phyloP scores from a whole-genome alignment of 352 stramenopile species.

The Phytophthora fragariae region DNA sequence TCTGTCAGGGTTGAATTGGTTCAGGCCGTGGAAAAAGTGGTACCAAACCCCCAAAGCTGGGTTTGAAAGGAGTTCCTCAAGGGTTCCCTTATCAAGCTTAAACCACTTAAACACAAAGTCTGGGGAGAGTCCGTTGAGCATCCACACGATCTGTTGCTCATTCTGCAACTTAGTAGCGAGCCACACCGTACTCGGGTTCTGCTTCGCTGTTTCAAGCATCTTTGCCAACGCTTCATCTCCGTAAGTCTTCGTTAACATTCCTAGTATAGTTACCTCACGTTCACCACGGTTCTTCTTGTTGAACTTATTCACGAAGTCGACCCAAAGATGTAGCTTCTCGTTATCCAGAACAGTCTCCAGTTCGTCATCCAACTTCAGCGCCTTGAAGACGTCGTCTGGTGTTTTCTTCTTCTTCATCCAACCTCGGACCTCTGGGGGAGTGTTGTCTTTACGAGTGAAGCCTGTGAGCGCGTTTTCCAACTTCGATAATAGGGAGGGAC shows the following conservation, averaged over 20 bases:
- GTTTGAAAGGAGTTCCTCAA: neutral
- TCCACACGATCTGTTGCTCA: neutral
- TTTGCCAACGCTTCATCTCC: neutral
- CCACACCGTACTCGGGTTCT: neutral
- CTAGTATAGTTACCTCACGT: neutral
- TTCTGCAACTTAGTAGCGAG: neutral
- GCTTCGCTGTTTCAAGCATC: neutral
- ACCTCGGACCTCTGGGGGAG: neutral
- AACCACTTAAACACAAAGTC: neutral
- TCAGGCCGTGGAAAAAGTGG: neutral
- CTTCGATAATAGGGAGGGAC: neutral
- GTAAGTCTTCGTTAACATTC: neutral
- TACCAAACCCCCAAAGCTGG: neutral
- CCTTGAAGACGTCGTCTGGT: neutral
- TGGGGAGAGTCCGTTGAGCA: neutral
- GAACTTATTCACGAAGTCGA: neutral
- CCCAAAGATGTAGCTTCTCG: neutral
- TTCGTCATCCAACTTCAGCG: neutral
- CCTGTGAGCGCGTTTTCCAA: neutral
- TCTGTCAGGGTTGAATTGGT: neutral
- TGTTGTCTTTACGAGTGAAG: too few relatives aligned
- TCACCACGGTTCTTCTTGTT: neutral
- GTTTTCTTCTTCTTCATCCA: neutral
- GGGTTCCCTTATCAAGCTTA: neutral
- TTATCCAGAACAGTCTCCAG: neutral